Percentiles rank a stretch among this genome's conserved stretches.
Evolutionary conservation across 2,329 filamentous ascomycete genomes (phyloP).

Genomic region (Fusarium vanettenii): DNA sequence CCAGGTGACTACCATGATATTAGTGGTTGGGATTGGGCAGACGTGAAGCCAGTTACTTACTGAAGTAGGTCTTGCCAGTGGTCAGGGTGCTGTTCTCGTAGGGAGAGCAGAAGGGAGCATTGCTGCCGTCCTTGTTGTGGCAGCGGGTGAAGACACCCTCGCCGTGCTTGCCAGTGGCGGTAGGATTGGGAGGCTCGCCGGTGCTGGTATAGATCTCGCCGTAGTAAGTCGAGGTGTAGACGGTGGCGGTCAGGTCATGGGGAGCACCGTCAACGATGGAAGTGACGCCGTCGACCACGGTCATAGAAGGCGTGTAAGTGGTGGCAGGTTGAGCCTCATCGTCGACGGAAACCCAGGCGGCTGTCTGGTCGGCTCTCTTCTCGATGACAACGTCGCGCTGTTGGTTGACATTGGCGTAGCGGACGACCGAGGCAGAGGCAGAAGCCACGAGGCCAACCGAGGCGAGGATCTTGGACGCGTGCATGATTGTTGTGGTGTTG

Average conservation of each 20-base stretch:
- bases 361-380: constrained; percentile 50
- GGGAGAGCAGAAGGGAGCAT: constrained; percentile 66
- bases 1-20: constrained; percentile 62
- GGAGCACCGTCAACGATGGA: constrained; percentile 53
- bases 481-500: constrained; percentile 42
- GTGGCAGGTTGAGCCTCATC: constrained; percentile 56
- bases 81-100: constrained; percentile 56
- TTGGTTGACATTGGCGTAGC: constrained; percentile 25
- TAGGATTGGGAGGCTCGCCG: constrained; percentile 58
- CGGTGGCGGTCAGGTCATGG: constrained; percentile 59
- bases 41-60: constrained; percentile 48
- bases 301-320: constrained; percentile 62
- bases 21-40: not conserved
- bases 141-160: constrained; percentile 64
- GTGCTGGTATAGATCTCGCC: constrained; percentile 55
- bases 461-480: constrained; percentile 45
- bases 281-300: constrained; percentile 59
- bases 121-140: constrained; percentile 58
- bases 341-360: constrained; percentile 64
- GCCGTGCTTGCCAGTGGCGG: constrained; percentile 54
- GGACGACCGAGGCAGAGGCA: constrained; percentile 37
- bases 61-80: constrained; percentile 62
- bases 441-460: constrained; percentile 47
- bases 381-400: constrained; percentile 32
- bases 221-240: constrained; percentile 52